Base-by-base conservation (phyloP, 495 filamentous ascomycete genomes). In the Haplographium delicatum region DNA sequence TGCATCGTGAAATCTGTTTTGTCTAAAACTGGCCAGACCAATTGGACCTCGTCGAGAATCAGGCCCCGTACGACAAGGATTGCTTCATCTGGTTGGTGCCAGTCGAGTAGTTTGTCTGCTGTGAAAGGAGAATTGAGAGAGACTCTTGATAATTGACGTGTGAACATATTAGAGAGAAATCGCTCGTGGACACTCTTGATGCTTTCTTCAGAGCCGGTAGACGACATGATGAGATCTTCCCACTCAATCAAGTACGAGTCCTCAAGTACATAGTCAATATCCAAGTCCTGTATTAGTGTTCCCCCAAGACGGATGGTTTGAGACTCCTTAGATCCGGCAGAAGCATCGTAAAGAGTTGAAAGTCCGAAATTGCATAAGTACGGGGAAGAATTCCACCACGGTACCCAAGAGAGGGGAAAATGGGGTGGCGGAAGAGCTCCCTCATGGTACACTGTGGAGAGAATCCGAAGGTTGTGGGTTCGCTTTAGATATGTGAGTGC, bases 371-470 rank as follows among this genome's bases (percentile, higher is more conserved):
- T 26, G 11, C 40, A 44, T n/a, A 26, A 31, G 19, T 26, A 27
- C 2, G 3, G 4, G 13, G 42, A 44, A 44, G 42, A 16, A 44
- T 44, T 19, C 42, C 42, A 44, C 42, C 42, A 30, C 16, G 42
- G 42, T 7, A 44, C 26, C 42, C 42, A 44, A 11, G 42, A n/a
- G 3, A 44, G 24, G 1, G 42, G 42, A 16, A 44, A 28, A 2
- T 13, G 1, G 3, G 22, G 11, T 13, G 42, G 42, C 18, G 19
- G 13, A 16, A 30, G 22, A 3, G 4, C 31, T 16, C 8, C 11
- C 11, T 26, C 42, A 23, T 44, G 8, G 16, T 44, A 13, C 1
- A 44, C 25, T 4, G 42, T 26, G 4, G 42, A 44, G 3, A 44
- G 42, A 28, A 30, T 27, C 6, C 42, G 24, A 6, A 30, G 42